Evolutionary conservation across 495 filamentous ascomycete genomes (phyloP).

Genomic region (Neurospora tetraspora): DNA sequence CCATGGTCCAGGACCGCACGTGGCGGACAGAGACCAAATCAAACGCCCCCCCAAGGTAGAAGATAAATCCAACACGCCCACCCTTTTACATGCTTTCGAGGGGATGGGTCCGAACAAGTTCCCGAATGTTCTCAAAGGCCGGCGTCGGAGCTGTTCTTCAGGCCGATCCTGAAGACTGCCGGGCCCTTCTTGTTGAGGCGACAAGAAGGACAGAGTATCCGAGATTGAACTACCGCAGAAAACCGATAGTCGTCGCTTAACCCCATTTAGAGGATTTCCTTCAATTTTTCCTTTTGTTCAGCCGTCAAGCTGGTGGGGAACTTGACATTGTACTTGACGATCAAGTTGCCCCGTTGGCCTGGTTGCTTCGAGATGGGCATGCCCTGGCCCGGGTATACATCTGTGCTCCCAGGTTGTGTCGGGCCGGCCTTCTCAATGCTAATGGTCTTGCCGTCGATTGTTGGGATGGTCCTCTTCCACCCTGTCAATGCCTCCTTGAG

Average conservation of each 20-base stretch:
- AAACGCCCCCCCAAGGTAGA: background rate
- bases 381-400: slow-evolving; percentile 72
- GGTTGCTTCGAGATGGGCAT: slow-evolving; percentile 92
- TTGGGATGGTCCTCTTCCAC: slow-evolving; percentile 83
- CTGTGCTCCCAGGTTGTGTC: slow-evolving; percentile 69
- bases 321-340: slow-evolving; percentile 83
- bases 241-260: background rate
- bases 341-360: slow-evolving; percentile 69
- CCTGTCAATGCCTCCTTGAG: slow-evolving; percentile 97
- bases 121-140: background rate
- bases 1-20: background rate
- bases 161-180: background rate
- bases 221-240: background rate
- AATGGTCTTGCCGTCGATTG: slow-evolving; percentile 83
- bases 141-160: background rate
- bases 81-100: background rate
- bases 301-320: slow-evolving; percentile 71
- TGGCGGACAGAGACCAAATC: background rate
- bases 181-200: background rate
- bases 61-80: background rate
- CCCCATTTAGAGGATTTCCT: slow-evolving; percentile 52
- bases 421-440: slow-evolving; percentile 67
- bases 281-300: slow-evolving; percentile 67
- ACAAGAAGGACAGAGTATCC: background rate
- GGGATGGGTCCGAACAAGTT: background rate